These are phyloP conservation scores for Acanthamoeba sp. DNA, from an alignment of 208 protist species.

Conservation along the genomic window DNA sequence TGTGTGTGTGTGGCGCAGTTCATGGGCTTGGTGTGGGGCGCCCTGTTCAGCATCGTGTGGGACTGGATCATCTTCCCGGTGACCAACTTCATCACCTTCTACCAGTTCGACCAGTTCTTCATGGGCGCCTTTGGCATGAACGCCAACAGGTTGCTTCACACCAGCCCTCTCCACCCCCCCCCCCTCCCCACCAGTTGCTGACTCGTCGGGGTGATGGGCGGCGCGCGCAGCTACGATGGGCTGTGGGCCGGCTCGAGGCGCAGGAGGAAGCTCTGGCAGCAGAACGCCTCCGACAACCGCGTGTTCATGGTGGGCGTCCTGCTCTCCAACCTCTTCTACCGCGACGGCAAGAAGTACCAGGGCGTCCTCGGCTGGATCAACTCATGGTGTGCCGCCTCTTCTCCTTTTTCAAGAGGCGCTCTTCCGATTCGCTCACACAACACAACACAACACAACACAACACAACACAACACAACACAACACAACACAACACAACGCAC, in stretches of 20 bases:
- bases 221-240: not conserved
- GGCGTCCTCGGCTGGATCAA: constrained; percentile 67
- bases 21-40: constrained; percentile 32
- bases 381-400: not conserved
- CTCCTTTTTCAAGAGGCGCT: too few relatives aligned
- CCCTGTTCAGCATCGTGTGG: constrained; percentile 33
- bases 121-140: constrained; percentile 48
- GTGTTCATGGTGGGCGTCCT: constrained; percentile 56
- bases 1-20: not conserved
- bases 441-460: not conserved
- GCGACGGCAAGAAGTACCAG: constrained; percentile 64
- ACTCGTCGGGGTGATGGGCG: not conserved
- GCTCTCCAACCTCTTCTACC: constrained; percentile 44
- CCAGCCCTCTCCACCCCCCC: too few relatives aligned
- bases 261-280: not conserved
- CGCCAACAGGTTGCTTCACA: not conserved
- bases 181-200: not conserved
- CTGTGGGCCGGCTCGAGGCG: not conserved
- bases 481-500: not conserved
- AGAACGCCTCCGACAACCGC: not conserved
- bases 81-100: constrained; percentile 48
- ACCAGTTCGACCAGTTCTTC: constrained; percentile 41
- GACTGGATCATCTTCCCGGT: constrained; percentile 71
- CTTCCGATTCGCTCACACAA: not conserved
- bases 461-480: not conserved